phyloP scores from a whole-genome alignment of 2,329 filamentous ascomycete genomes.

The Sclerotiophoma versabilis region DNA sequence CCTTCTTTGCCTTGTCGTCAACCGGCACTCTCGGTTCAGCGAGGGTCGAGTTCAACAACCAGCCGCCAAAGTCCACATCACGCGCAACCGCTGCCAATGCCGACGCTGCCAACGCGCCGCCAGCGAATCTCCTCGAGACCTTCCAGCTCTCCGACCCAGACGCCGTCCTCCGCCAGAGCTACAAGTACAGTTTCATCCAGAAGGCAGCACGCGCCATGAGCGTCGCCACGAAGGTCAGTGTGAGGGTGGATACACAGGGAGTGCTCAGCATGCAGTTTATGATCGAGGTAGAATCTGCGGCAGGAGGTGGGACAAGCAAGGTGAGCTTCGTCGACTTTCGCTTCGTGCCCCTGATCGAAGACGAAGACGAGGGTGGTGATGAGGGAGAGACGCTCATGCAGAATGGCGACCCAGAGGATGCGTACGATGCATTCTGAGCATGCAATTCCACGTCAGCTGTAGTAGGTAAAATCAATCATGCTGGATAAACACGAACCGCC shows the following conservation, averaged over 20 bases:
- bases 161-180: constrained; percentile 62
- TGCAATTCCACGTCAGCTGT: too few species aligned
- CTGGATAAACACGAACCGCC: too few species aligned
- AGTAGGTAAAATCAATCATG: too few species aligned
- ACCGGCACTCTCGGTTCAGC: constrained; percentile 66
- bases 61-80: constrained; percentile 33
- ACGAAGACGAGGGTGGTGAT: constrained; percentile 56
- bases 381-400: constrained; percentile 29
- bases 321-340: constrained; percentile 83
- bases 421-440: constrained; percentile 1
- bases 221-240: constrained; percentile 87
- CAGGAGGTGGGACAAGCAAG: constrained; percentile 50
- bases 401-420: constrained; percentile 7
- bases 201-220: constrained; percentile 92
- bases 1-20: constrained; percentile 75
- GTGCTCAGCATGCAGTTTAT: constrained; percentile 96
- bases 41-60: constrained; percentile 65
- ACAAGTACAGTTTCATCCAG: constrained; percentile 86
- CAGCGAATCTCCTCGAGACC: constrained; percentile 69
- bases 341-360: constrained; percentile 75
- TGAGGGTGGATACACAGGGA: constrained; percentile 85
- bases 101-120: constrained; percentile 4
- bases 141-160: constrained; percentile 63
- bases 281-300: constrained; percentile 74
- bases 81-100: constrained; percentile 15